Conservation (phyloP, 2,329 filamentous ascomycete genomes). For the Cladosporium velox region DNA sequence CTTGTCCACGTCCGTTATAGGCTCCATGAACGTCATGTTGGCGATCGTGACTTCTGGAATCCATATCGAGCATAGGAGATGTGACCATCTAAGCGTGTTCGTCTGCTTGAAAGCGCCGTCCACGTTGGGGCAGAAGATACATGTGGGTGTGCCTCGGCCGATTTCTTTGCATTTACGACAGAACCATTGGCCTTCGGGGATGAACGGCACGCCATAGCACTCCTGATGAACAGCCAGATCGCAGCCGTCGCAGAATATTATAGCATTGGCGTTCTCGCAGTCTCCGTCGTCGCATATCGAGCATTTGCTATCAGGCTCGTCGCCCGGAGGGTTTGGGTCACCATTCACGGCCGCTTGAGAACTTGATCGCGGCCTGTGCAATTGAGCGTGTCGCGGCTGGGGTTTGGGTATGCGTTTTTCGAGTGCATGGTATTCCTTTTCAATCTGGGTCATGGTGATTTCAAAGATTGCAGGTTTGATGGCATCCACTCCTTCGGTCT, state of each 20-base stretch:
- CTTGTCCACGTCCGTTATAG: conserved; percentile 96
- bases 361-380: conserved; percentile 86
- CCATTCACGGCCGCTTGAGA: conserved; percentile 95
- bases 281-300: conserved; percentile 99
- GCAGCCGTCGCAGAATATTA: conserved; percentile 98
- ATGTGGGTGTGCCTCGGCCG: conserved; percentile 87
- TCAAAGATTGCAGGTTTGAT: conserved; percentile 95
- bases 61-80: conserved; percentile 96
- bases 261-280: conserved; percentile 98
- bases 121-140: conserved; percentile 97
- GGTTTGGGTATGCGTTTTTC: conserved; percentile 97
- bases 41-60: conserved; percentile 95
- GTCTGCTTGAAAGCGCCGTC: conserved; percentile 99
- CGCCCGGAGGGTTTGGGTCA: conserved; percentile 75
- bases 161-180: conserved; percentile 96
- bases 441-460: conserved; percentile 97
- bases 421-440: conserved; percentile 96
- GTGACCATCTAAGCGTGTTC: conserved; percentile 93
- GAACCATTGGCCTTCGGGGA: conserved; percentile 97
- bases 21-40: conserved; percentile 97
- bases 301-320: conserved; percentile 96
- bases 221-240: conserved; percentile 97
- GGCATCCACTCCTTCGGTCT: conserved; percentile 70
- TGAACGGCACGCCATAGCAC: conserved; percentile 98
- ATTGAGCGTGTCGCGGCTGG: conserved; percentile 93